A percentile compares a stretch with the other conserved stretches of the same genome.
Evolutionary conservation across 768 basidiomycete species (phyloP).

Genomic region (Chiua virens): DNA sequence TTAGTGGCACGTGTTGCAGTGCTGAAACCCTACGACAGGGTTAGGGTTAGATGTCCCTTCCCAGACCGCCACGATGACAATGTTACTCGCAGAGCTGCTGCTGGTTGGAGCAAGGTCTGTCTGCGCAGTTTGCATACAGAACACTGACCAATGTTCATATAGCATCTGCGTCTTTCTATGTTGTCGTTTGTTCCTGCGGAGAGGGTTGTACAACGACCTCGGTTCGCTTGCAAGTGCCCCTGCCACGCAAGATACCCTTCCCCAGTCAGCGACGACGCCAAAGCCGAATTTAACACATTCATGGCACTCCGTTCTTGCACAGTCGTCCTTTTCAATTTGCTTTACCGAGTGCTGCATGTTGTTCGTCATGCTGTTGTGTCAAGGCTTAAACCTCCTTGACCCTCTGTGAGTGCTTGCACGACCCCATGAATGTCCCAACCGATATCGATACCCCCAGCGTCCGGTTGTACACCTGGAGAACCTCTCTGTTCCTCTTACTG

Average conservation of each 20-base stretch:
- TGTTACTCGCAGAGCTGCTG: slow-evolving; percentile 11
- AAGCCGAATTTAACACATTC: slow-evolving; percentile 24
- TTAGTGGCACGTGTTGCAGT: slow-evolving; percentile 13
- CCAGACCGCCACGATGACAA: slow-evolving; percentile 16
- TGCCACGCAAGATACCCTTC: slow-evolving; percentile 24
- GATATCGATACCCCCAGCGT: slow-evolving; percentile 38
- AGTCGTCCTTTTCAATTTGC: slow-evolving; percentile 62
- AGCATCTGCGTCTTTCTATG: slow-evolving; percentile 55
- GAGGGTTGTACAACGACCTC: slow-evolving; percentile 60
- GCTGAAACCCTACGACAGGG: slow-evolving; percentile 28
- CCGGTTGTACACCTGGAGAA: slow-evolving; percentile 65
- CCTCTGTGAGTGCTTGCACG: slow-evolving; percentile 45
- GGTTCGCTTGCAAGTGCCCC: slow-evolving; percentile 40
- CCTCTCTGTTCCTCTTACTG: slow-evolving; percentile 64
- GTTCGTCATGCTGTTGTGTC: slow-evolving; percentile 72
- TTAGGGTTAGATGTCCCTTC: slow-evolving; percentile 26
- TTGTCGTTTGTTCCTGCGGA: slow-evolving; percentile 59
- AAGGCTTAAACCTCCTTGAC: slow-evolving; percentile 56
- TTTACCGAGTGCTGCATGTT: slow-evolving; percentile 76
- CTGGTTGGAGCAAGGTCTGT: slow-evolving; percentile 22
- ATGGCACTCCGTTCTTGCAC: slow-evolving; percentile 56
- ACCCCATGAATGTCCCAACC: slow-evolving; percentile 1
- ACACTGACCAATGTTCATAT: neutral
- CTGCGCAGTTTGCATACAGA: neutral
- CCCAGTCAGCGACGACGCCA: slow-evolving; percentile 22